These are phyloP conservation scores for Fusarium sp. DNA, from an alignment of 2,329 filamentous ascomycete species.

Conservation along the genomic window DNA sequence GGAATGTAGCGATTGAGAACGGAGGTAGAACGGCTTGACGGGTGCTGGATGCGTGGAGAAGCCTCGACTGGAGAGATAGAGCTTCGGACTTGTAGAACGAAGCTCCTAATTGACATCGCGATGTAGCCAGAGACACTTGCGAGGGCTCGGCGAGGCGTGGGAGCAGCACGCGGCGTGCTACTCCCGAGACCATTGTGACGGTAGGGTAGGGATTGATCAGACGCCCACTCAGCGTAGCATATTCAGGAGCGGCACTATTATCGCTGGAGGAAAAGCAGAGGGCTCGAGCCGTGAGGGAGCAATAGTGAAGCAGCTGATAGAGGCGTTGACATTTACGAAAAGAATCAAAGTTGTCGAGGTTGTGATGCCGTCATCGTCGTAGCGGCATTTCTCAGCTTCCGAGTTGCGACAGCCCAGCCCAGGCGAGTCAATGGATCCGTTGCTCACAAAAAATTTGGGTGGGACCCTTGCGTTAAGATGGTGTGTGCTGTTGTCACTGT, in stretches of 20 bases:
- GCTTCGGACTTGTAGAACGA: conserved; percentile 27
- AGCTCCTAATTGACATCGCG: conserved; percentile 37
- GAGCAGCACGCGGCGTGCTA: conserved; percentile 60
- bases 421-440: neutral
- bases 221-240: conserved; percentile 43
- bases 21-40: conserved; percentile 36
- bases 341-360: conserved; percentile 35
- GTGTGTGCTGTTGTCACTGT: neutral
- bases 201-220: conserved; percentile 36
- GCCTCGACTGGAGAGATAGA: conserved; percentile 24
- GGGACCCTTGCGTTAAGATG: conserved; percentile 25
- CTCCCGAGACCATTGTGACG: conserved; percentile 59
- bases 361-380: conserved; percentile 47
- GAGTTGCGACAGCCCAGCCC: conserved; percentile 33
- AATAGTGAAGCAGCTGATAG: conserved; percentile 16
- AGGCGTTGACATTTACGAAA: conserved; percentile 22
- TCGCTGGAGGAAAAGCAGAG: conserved; percentile 10
- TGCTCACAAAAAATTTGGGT: conserved; percentile 36
- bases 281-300: conserved; percentile 2
- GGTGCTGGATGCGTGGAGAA: conserved; percentile 26
- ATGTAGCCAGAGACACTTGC: conserved; percentile 35
- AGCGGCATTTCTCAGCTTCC: conserved; percentile 47
- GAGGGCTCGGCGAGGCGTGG: conserved; percentile 54
- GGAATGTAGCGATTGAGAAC: conserved; percentile 40
- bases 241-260: conserved; percentile 40